A percentile compares a stretch with the other conserved stretches of the same genome.
phyloP scores from a whole-genome alignment of 371 early-diverging fungal genomes.

The Mortierella sp. region DNA sequence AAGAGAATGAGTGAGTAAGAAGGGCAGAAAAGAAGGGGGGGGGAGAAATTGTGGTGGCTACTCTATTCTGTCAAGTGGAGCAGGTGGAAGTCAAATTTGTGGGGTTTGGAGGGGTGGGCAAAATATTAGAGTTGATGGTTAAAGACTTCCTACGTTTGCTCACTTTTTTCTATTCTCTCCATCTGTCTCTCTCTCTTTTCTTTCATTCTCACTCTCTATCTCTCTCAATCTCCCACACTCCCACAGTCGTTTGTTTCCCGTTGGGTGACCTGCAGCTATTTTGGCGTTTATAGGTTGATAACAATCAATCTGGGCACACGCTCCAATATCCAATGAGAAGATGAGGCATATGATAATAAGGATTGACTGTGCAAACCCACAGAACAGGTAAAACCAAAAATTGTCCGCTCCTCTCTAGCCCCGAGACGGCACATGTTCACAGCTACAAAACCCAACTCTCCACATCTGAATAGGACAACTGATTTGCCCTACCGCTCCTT shows the following conservation, averaged over 20 bases:
- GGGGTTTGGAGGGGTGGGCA: constrained; percentile 26
- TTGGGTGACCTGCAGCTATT: not conserved
- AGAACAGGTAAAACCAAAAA: not conserved
- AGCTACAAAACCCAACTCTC: not conserved
- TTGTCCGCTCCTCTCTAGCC: not conserved
- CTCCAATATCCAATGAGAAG: not conserved
- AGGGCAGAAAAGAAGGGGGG: not conserved
- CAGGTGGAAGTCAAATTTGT: constrained; percentile 19
- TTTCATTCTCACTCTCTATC: constrained; percentile 12
- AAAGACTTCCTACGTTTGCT: not conserved
- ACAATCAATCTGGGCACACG: not conserved
- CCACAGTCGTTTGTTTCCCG: constrained; percentile 4
- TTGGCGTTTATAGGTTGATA: not conserved
- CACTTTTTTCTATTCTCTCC: constrained; percentile 4
- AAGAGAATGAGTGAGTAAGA: not conserved
- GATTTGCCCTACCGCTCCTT: not conserved
- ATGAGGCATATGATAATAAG: constrained; percentile 5
- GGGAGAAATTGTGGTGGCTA: not conserved
- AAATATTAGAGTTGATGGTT: not conserved
- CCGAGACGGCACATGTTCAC: constrained; percentile 12
- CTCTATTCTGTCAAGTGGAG: not conserved
- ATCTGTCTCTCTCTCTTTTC: constrained; percentile 8
- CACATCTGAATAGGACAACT: not conserved
- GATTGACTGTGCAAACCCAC: not conserved
- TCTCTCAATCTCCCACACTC: not conserved